Evolutionary conservation across 139 green algal genomes (phyloP), one percentile per base, ranked within the genome.

Genomic region (Micractinium conductrix): DNA sequence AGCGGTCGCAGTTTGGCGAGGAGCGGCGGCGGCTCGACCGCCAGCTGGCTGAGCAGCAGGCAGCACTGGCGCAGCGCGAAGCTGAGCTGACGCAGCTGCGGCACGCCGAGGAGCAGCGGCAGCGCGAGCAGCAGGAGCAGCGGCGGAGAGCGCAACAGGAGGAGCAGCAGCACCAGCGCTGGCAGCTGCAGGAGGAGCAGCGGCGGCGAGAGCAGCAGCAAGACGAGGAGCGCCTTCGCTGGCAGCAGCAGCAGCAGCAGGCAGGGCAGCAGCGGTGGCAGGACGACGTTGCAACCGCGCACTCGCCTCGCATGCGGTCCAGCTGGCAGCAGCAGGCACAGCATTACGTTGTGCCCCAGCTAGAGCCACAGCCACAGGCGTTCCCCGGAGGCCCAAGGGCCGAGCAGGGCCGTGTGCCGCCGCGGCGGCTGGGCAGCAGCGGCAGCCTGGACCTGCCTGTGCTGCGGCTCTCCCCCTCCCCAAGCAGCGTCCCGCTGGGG

Each of bases 11-110:
- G 37, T 85, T 74, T 72, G 44, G 72, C 42, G 30, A 48, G 70
- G 80, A 85, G 69, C 80, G 80, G 53, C 80, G 40, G 38, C 80
- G 38, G 14, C 53, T 85, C 28, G 80, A 85, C 53, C 38, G 63
- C 4, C 67, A 79, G 80, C 53, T 85, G 37, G 80, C 35, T 2
- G 28, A 85, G 80, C 70, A 85, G 80, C 67, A 80, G 68, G 69
- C 35, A 1, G 35, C 69, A 38, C 28, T 85, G 50, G 68, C 53
- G 0, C 38, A 85, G 48, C 53, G 80, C 14, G 80, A 85, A 26
- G 37, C 28, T 0, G 80, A 85, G 69, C 80, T 85, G 70, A 37
- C 14, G 65, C 79, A 26, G 63, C 33, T 84, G 79, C 79, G 58
- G 48, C 44, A n/a, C 17, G 35, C 68, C 1, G 50, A 80, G 53